Base-by-base conservation (phyloP, 345 rosid genomes). In the Streptanthus diversifolius region DNA sequence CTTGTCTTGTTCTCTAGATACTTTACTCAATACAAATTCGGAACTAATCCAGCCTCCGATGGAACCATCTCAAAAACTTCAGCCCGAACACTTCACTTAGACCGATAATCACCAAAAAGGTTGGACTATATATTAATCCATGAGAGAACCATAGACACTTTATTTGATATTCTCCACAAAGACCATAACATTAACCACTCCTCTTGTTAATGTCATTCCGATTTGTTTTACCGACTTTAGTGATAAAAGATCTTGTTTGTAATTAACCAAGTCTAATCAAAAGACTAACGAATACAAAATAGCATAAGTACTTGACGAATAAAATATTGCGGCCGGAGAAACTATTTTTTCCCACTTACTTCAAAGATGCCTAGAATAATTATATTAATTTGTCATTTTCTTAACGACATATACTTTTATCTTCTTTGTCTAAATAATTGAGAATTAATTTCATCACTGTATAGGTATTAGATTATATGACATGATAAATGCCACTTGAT, bases 381-480 rank as follows among this genome's bases (percentile, higher is more conserved):
- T 40, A 8, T 56, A 56, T 55, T 14, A 5, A 30, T 30, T 71
- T 49, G 61, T 49, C 37, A 29, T 19, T 19, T 37, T 51, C 63
- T 51, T 29, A 62, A 62, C 44, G 69, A 30, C 76, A 29, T 61
- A 35, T 43, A 25, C 52, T 5, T 66, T 25, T 66, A 52, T 58
- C 59, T 57, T 57, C 40, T 45, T 19, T 45, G 13, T 35, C 58
- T 17, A 45, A 44, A 56, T 56, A 63, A 63, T 11, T 53, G 60
- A 32, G 24, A 43, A 43, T 43, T 43, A 43, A 43, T 72, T 7
- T 30, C 25, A 21, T 63, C 44, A 43, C 36, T 29, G 37, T n/a
- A 52, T 33, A 24, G 40, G n/a, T n/a, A 22, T 22, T 22, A 22
- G 25, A 22, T 1, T 25, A 25, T 11, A 32, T 63, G 63, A 71